Base-by-base conservation (phyloP, 2,329 filamentous ascomycete genomes). In the Rhinocladiella mackenziei region DNA sequence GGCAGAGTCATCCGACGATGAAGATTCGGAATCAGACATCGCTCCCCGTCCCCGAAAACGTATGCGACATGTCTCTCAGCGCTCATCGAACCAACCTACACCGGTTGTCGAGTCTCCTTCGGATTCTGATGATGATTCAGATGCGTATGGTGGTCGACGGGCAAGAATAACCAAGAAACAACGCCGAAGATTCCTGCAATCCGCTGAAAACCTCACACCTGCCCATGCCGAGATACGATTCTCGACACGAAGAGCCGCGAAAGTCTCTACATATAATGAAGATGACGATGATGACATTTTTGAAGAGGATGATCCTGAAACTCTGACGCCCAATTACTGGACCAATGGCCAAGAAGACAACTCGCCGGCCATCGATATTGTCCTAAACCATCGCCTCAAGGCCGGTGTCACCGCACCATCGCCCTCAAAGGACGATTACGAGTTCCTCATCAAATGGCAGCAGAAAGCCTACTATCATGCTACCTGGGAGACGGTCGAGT, bases 401-500 rank as follows among this genome's bases (percentile, higher is more conserved):
- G 83, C 87, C 23, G 86, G 76, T 11, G 67, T 77, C 34, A 71
- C 50, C 53, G 62, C 38, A 58, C 62, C 33, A 5, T 43, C 49
- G 5, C 44, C 42, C 13, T 38, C 65, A 43, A 81, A 86, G 56
- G 79, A 89, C 40, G 86, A 96, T 61, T 96, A 92, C 58, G 88
- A 97, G 60, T 98, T 80, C 58, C 73, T 79, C 56, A 89, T 98
- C 66, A 98, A 98, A 70, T 98, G 94, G 92, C 87, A 96, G 66
- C 87, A 84, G 55, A 87, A 89, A 66, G 94, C 92, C 8, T 89
- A 98, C 63, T 83, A 94, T 57, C 92, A 98, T 69, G 86, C 94
- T 44, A 94, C 89, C 0, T 98, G 92, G 91, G 89, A 97, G 65
- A 83, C 81, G 0, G 83, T 83, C 47, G 81, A 86, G 43, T 77